Evolutionary conservation across 2,329 filamentous ascomycete genomes (phyloP), one percentile per base, ranked within the genome.

Genomic region (Alternaria brassicicola): DNA sequence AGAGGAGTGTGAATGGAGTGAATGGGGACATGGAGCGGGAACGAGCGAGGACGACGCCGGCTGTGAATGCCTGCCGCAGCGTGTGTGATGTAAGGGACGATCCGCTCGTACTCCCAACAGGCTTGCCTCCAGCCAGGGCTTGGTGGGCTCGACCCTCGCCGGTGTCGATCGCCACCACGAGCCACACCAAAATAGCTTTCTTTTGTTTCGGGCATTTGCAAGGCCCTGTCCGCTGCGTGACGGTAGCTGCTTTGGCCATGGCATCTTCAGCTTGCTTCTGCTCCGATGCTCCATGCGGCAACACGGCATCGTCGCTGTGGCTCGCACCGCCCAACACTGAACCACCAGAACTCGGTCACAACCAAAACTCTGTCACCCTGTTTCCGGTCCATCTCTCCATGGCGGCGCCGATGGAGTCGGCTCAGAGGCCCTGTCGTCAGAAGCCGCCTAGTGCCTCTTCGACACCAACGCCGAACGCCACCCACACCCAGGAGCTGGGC

Each of bases 151-250:
- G 58, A 61, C 62, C 61, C 54, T 55, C 54, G 57, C 54, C 56
- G 55, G 56, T 60, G 62, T 53, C 49, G 57, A 52, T 57, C 55
- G 39, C 62, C 57, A 57, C 63, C 59, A 62, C 61, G 57, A 56
- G 60, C 53, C 60, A 57, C 48, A 45, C 62, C 60, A 66, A 66
- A 68, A 66, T 66, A 66, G 63, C 59, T 55, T 55, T 48, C 50
- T 65, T 59, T 55, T 64, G 62, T 52, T 43, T 64, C 61, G 61
- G 64, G 36, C 36, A 39, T 39, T 39, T 39, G 36, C 36, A 6
- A 19, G 12, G 36, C 36, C 36, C 36, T 39, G 36, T 23, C 36
- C 36, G 17, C 12, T 19, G 36, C 19, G 36, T 19, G 19, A 39
- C 36, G 23, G 19, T 5, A 23, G 9, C 36, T 39, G 36, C 36